Percentiles rank a stretch among this genome's conserved stretches.
Conservation (phyloP, 2,329 filamentous ascomycete genomes). For the Juglanconis sp. region DNA sequence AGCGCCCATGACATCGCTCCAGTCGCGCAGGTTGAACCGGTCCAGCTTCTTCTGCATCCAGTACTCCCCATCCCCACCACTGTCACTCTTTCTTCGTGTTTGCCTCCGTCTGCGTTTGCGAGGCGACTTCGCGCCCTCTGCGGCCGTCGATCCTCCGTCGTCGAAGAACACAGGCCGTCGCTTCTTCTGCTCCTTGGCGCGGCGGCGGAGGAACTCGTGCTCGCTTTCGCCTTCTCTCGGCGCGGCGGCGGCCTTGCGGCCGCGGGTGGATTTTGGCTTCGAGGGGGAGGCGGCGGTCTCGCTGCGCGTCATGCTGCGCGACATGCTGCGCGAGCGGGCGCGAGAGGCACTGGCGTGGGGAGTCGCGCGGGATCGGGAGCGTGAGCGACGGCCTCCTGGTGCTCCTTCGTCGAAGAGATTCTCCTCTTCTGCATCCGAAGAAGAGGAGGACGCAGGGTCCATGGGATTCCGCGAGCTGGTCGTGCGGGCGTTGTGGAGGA, state of each 20-base stretch:
- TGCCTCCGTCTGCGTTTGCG: slow-evolving; percentile 19
- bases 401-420: background rate
- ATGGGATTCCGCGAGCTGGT: slow-evolving; percentile 39
- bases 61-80: slow-evolving; percentile 17
- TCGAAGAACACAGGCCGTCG: slow-evolving; percentile 35
- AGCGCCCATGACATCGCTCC: slow-evolving; percentile 79
- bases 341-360: background rate
- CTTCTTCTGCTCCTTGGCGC: slow-evolving; percentile 32
- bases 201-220: slow-evolving; percentile 33
- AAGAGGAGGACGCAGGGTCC: slow-evolving; percentile 19
- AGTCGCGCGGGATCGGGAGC: background rate
- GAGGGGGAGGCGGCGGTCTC: background rate
- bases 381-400: background rate
- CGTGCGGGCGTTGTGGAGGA: slow-evolving; percentile 65
- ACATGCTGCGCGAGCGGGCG: slow-evolving; percentile 3
- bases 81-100: slow-evolving; percentile 16
- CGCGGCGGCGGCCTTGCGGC: slow-evolving; percentile 19
- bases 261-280: slow-evolving; percentile 13
- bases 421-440: background rate
- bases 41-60: slow-evolving; percentile 16
- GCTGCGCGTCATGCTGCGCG: background rate
- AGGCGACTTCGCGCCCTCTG: slow-evolving; percentile 16
- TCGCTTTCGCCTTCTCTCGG: slow-evolving; percentile 27
- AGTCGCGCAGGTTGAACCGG: slow-evolving; percentile 60
- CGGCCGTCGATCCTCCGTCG: slow-evolving; percentile 25